Base-by-base conservation (phyloP, 257 asterid species). In the Solanum pinnatisectum region DNA sequence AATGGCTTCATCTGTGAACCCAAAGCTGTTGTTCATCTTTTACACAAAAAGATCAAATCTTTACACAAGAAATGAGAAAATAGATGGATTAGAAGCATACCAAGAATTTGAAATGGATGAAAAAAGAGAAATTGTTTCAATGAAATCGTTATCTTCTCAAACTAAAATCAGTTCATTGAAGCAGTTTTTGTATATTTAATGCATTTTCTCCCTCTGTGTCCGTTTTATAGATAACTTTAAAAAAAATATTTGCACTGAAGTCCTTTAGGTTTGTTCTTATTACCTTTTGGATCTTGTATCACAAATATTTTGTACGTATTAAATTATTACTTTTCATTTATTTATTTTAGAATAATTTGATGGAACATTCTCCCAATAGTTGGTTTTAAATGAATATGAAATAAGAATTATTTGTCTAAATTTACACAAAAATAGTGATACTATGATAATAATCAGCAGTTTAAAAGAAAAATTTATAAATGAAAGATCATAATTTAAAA, bases 81-180 rank as follows among this genome's bases (percentile, higher is more conserved):
- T 73, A 76, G 15, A 32, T 32, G 59, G 89, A 73, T 65, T 77
- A 8, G 40, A 76, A 88, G 82, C 83, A 56, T 87, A 89, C 90
- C 90, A 37, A 30, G 89, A 84, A 8, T 76, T 86, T 72, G 13
- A 87, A 73, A 73, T 60, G 44, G 87, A 32, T 35, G 74, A 83
- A 68, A 46, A 86, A 86, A 49, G 68, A 60, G 70, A 22, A 46
- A 87, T 86, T 36, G 78, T 85, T 84, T 86, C 88, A 46, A 52
- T n/a, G 20, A 86, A 82, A 67, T 68, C 32, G 73, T 63, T 49
- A 86, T 74, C 42, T 42, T 56, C 35, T 10, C 36, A 76, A 35
- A 74, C 87, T 30, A 67, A 33, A 71, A 63, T 82, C 25, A 87
- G 89, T 73, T 36, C 23, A 74, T 70, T 87, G 74, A 46, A 52